Evolutionary conservation across 176 grass and related monocot species (phyloP), one percentile per base, ranked within the genome.

Genomic region (Chloris gayana): DNA sequence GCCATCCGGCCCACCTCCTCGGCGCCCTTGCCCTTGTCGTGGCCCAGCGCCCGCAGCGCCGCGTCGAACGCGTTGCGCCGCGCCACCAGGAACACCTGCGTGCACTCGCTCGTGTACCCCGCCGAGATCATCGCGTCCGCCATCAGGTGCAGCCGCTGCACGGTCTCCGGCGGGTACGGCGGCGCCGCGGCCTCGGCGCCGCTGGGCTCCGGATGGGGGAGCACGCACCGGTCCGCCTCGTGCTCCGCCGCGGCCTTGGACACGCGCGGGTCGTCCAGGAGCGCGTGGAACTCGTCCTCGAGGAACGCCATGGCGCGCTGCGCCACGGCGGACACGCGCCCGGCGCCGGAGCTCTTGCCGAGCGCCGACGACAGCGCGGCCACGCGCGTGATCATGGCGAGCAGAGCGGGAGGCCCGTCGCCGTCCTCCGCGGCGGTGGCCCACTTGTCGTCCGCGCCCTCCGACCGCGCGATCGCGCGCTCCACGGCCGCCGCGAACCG

Each of bases 231-330:
- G 67, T 93, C 96, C 21, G 34, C 3, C 10, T 99, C 91, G 8
- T 86, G 86, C 29, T 0, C 47, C 47, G 24, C 13, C 3, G 34
- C 2, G 2, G 56, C n/a, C 74, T 72, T 85, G 73, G 80, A 53
- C 19, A 45, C 59, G 19, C 77, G 56, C 21, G 89, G 80, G 56
- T 85, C 77, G 2, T 93, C 88, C 18, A 99, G 88, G 42, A 92
- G 80, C 6, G 42, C 65, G 50, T 88, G 84, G 79, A 93, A 93
- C 78, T 99, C 90, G 15, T 93, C 87, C 83, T 95, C 96, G 13
- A 99, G 93, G 88, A 99, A 99, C 33, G 86, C 88, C 96, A 99
- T 99, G 27, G 90, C 75, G 1, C 76, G 88, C 58, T 95, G 93
- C 34, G 91, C 41, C 74, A 95, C 85, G 68, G 70, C 73, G 14